Evolutionary conservation across 345 rosid species (phyloP).

Genomic region (Physaria fendleri): DNA sequence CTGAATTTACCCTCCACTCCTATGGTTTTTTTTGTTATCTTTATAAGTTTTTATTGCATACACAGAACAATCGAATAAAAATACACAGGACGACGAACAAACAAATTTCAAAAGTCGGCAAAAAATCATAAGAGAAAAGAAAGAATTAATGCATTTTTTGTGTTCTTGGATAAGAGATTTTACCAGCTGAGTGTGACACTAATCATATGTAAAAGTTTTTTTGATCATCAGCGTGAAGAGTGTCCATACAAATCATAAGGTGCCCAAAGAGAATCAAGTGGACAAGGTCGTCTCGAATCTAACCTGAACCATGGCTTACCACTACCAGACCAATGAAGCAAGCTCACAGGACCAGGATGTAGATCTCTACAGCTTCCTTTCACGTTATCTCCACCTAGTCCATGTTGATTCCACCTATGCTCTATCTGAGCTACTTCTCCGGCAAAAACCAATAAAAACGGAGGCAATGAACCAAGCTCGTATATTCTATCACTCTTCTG

Average conservation of each 20-base stretch:
- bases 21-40: background rate
- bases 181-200: conserved; percentile 25
- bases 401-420: conserved; percentile 98
- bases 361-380: conserved; percentile 85
- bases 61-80: conserved; percentile 29
- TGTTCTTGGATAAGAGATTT: conserved; percentile 6
- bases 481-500: conserved; percentile 83
- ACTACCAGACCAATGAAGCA: conserved; percentile 97
- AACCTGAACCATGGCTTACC: conserved; percentile 97
- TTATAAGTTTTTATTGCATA: background rate
- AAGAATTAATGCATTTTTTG: background rate
- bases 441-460: conserved; percentile 71
- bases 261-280: conserved; percentile 80
- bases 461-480: conserved; percentile 94
- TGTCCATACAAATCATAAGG: conserved; percentile 76
- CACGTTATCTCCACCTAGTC: conserved; percentile 89
- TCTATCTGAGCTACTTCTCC: conserved; percentile 89
- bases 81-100: conserved; percentile 19
- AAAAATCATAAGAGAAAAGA: background rate
- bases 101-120: conserved; percentile 10
- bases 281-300: conserved; percentile 72
- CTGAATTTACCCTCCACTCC: conserved; percentile 17
- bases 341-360: conserved; percentile 89
- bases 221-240: conserved; percentile 24
- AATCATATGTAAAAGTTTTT: background rate